A percentile compares a stretch with the other conserved stretches of the same genome.
Conservation (phyloP, 306 rosid genomes). For the Prosopis cineraria region DNA sequence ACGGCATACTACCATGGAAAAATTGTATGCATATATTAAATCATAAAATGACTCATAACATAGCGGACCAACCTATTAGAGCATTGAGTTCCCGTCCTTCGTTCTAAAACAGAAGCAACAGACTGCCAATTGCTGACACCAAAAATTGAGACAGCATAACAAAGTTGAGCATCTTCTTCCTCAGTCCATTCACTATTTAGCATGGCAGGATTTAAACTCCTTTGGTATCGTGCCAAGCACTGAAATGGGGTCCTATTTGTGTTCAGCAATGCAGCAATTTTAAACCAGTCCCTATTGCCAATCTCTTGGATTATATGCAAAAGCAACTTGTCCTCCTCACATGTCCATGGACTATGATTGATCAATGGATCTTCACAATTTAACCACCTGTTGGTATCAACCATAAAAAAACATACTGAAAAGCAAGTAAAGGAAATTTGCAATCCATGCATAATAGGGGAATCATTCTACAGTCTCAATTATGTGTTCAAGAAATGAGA, state of each 20-base stretch:
- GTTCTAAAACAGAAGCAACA: constrained; percentile 82
- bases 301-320: constrained; percentile 59
- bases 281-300: constrained; percentile 80
- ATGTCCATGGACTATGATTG: constrained; percentile 67
- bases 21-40: background rate
- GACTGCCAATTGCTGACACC: constrained; percentile 83
- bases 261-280: constrained; percentile 63
- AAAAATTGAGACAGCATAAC: constrained; percentile 61
- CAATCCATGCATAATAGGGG: constrained; percentile 21
- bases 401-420: constrained; percentile 26
- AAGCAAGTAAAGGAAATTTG: constrained; percentile 11
- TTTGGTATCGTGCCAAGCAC: constrained; percentile 87
- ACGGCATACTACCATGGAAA: background rate
- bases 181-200: constrained; percentile 88
- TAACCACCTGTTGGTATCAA: constrained; percentile 72
- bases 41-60: constrained; percentile 1
- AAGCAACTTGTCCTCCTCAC: constrained; percentile 69
- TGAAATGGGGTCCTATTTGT: constrained; percentile 93
- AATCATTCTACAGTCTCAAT: constrained; percentile 20
- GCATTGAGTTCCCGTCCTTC: constrained; percentile 93
- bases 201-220: constrained; percentile 89
- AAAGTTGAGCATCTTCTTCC: constrained; percentile 85
- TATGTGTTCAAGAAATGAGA: constrained; percentile 25
- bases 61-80: constrained; percentile 80
- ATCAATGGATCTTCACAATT: constrained; percentile 93